A percentile compares a stretch with the other conserved stretches of the same genome.
phyloP scores from a whole-genome alignment of 148 eudicot genomes.

The Diospyros lotus region DNA sequence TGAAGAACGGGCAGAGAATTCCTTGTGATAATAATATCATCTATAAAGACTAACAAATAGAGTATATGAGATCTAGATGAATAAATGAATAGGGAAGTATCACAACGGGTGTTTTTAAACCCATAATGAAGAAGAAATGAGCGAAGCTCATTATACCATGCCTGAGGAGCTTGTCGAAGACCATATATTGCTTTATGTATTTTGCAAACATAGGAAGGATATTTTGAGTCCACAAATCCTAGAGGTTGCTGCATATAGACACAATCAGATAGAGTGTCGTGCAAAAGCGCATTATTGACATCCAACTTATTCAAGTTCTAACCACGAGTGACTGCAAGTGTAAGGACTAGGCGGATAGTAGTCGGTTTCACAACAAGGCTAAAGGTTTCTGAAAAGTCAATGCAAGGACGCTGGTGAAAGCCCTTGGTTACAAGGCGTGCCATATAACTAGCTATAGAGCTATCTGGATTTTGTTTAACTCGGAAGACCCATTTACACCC shows the following conservation, averaged over 20 bases:
- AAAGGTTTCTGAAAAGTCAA: not conserved
- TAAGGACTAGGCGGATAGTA: not conserved
- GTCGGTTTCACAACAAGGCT: not conserved
- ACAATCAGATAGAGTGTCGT: not conserved
- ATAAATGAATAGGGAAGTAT: not conserved
- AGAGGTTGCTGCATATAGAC: conserved; percentile 1
- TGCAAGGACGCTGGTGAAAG: not conserved
- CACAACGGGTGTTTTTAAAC: not conserved
- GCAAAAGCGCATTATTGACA: conserved; percentile 1
- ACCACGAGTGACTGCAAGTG: not conserved
- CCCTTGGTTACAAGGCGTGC: conserved; percentile 3
- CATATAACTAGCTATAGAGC: not conserved
- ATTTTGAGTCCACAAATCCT: not conserved
- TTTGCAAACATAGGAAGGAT: not conserved
- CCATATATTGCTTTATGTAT: not conserved
- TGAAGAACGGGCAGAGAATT: not conserved
- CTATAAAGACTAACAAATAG: not conserved
- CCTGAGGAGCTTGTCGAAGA: not conserved
- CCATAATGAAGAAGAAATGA: not conserved
- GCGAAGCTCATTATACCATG: conserved; percentile 4
- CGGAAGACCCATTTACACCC: conserved; percentile 3
- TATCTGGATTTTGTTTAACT: not conserved
- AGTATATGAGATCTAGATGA: not conserved
- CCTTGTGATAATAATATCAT: not conserved
- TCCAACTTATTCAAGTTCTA: not conserved